Conservation (phyloP, 352 stramenopile genomes). For the Blastocystis hominis region DNA sequence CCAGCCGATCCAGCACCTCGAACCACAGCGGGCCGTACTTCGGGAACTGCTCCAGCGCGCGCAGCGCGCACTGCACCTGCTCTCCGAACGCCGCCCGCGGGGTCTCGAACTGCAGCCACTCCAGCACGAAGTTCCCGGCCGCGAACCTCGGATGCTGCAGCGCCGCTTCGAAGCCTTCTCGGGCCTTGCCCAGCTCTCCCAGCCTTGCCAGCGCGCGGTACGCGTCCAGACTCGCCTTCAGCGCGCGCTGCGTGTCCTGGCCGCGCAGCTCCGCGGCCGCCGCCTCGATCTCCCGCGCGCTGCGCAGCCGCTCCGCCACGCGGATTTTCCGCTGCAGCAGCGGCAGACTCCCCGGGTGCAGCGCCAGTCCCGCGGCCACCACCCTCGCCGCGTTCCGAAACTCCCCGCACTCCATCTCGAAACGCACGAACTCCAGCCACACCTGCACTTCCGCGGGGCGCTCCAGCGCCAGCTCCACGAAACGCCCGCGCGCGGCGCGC, state of each 20-base stretch:
- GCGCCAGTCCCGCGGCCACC: conserved; percentile 67
- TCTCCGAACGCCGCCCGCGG: conserved; percentile 64
- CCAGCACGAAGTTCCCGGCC: conserved; percentile 70
- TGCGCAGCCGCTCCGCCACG: conserved; percentile 68
- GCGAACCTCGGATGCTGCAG: conserved; percentile 64
- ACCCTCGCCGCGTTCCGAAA: conserved; percentile 67
- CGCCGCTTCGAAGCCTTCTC: conserved; percentile 53
- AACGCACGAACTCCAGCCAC: conserved; percentile 76
- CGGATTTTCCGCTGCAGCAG: conserved; percentile 69
- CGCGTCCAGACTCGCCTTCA: conserved; percentile 74
- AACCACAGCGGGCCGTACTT: conserved; percentile 79
- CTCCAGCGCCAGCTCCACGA: not conserved
- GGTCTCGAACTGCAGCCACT: conserved; percentile 69
- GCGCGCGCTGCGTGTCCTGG: conserved; percentile 71
- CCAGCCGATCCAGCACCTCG: conserved; percentile 70
- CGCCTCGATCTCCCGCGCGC: conserved; percentile 65
- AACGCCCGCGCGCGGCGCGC: not conserved
- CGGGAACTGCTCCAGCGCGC: conserved; percentile 69
- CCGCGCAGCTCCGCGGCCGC: conserved; percentile 69
- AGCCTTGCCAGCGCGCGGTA: conserved; percentile 69
- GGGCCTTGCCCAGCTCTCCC: conserved; percentile 69
- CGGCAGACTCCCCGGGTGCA: conserved; percentile 68
- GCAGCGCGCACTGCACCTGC: conserved; percentile 69
- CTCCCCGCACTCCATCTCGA: conserved; percentile 76
- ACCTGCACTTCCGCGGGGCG: conserved; percentile 63